Evolutionary conservation across 768 basidiomycete genomes (phyloP).

Genomic region (Tricholoma hemisulphureum): DNA sequence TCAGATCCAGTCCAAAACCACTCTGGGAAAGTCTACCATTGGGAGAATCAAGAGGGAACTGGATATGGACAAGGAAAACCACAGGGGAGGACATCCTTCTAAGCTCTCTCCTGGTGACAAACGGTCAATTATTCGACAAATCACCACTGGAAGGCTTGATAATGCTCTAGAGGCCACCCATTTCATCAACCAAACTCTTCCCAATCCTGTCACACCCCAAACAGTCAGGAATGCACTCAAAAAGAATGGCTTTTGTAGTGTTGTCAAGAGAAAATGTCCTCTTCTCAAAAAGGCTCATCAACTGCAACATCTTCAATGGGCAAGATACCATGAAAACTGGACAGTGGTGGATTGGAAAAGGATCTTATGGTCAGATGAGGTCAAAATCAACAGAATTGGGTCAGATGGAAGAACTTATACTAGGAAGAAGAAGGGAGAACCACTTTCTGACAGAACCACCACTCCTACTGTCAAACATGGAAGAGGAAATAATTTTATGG

Average conservation of each 20-base stretch:
- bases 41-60: constrained; percentile 1
- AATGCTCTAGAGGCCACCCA: constrained; percentile 11
- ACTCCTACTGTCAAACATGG: no score
- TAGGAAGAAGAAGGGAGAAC: constrained; percentile 21
- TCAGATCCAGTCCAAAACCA: not conserved
- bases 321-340: constrained; percentile 16
- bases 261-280: constrained; percentile 13
- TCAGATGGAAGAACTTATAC: constrained; percentile 19
- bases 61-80: constrained; percentile 4
- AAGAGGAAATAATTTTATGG: no score
- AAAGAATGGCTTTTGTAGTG: constrained; percentile 1
- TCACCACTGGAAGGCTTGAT: constrained; percentile 2
- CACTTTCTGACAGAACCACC: constrained; percentile 14
- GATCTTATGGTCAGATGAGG: constrained; percentile 29
- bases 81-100: constrained; percentile 6
- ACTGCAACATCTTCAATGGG: constrained; percentile 8
- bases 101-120: constrained; percentile 11
- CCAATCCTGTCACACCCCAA: no score
- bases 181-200: constrained; percentile 10
- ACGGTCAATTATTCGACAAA: not conserved
- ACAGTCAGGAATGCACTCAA: constrained; percentile 3
- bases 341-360: constrained; percentile 26
- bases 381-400: constrained; percentile 29
- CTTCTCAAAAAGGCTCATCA: constrained; percentile 6
- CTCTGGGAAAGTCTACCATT: constrained; percentile 1